phyloP scores from a whole-genome alignment of 257 asterid genomes.

The Cynanchum wilfordii region DNA sequence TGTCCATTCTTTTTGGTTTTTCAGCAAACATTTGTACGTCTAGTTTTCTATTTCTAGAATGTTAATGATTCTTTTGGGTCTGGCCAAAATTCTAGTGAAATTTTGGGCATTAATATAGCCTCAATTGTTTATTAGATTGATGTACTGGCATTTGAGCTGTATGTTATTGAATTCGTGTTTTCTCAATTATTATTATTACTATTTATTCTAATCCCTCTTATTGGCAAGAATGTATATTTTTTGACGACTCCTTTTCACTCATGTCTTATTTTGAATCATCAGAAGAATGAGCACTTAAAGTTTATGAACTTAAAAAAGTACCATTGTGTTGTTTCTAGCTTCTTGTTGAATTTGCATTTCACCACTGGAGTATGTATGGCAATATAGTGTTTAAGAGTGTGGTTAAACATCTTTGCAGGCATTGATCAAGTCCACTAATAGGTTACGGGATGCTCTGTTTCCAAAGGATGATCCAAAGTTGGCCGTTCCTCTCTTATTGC shows the following conservation, averaged over 20 bases:
- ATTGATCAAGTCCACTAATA: slow-evolving; percentile 81
- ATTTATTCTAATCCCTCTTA: too few species aligned
- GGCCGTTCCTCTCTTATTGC: slow-evolving; percentile 92
- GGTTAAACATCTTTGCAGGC: slow-evolving; percentile 53
- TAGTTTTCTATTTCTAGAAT: neutral
- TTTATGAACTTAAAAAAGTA: neutral
- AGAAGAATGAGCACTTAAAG: neutral
- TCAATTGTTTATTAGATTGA: neutral
- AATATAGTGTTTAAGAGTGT: slow-evolving; percentile 9
- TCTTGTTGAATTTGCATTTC: neutral
- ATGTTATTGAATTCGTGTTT: neutral
- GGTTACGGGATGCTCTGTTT: slow-evolving; percentile 88
- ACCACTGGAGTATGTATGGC: neutral
- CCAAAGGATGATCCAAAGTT: slow-evolving; percentile 86
- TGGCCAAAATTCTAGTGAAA: neutral
- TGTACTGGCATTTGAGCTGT: neutral
- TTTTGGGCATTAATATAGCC: neutral
- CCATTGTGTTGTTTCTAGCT: neutral
- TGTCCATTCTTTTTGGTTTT: neutral
- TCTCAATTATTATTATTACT: neutral
- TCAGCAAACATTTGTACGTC: neutral
- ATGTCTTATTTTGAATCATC: neutral
- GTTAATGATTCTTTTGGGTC: neutral
- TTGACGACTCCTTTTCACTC: neutral
- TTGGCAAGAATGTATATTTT: neutral